Percentiles rank a stretch among this genome's conserved stretches.
Evolutionary conservation across 1,139 yeast species (phyloP).

Genomic region (Pichia sp.): DNA sequence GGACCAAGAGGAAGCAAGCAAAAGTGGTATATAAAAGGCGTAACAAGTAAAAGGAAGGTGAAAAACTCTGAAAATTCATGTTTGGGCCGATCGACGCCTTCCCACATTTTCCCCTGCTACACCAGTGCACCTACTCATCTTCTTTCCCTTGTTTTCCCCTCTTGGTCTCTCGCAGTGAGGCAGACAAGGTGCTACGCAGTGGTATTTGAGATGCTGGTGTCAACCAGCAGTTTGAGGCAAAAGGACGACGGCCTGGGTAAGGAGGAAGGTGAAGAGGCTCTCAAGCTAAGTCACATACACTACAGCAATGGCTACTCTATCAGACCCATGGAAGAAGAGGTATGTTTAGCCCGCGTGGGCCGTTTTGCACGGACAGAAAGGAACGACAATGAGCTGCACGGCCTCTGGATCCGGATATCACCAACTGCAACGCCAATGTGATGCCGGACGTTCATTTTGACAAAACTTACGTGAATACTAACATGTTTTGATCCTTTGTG

Average conservation of each 20-base stretch:
- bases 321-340: constrained; percentile 18
- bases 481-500: background rate
- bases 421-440: too few relatives aligned
- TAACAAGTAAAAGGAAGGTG: background rate
- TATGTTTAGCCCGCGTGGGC: background rate
- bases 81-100: constrained; percentile 3
- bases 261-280: background rate
- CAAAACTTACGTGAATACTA: background rate
- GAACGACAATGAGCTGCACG: too few relatives aligned
- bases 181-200: background rate
- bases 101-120: background rate
- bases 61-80: background rate
- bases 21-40: background rate
- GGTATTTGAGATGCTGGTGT: background rate
- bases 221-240: background rate
- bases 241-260: background rate
- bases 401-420: too few relatives aligned
- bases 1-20: too few relatives aligned
- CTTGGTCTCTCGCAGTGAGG: background rate
- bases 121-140: constrained; percentile 3
- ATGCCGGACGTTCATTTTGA: too few relatives aligned
- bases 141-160: background rate
- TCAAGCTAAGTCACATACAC: background rate
- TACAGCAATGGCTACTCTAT: constrained; percentile 11
- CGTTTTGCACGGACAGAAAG: too few relatives aligned